Evolutionary conservation across 768 basidiomycete genomes (phyloP).

Genomic region (Mycena pura): DNA sequence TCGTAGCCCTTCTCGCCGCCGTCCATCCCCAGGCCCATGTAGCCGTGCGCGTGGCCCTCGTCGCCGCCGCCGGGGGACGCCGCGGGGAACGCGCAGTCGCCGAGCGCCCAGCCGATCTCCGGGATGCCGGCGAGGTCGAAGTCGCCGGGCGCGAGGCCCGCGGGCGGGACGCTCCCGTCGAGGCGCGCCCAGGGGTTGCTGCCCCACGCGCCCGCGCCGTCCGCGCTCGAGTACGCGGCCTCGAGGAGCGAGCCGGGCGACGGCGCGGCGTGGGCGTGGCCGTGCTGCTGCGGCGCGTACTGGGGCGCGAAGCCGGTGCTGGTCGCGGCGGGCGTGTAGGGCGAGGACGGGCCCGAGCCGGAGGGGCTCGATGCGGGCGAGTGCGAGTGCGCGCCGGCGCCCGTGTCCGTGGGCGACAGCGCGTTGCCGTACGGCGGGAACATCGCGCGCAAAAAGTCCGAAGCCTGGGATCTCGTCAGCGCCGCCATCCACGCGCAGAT

Average conservation of each 20-base stretch:
- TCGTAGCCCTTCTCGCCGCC: background rate
- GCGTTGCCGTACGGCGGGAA: no score
- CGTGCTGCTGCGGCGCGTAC: background rate
- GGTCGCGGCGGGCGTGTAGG: slow-evolving; percentile 15
- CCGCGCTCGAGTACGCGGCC: no score
- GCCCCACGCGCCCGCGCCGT: no score
- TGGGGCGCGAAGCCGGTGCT: background rate
- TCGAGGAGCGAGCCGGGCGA: background rate
- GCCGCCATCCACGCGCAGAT: slow-evolving; percentile 11
- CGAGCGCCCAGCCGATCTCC: no score
- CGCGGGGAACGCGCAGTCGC: no score
- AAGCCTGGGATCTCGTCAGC: slow-evolving; percentile 42
- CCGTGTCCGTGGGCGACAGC: background rate
- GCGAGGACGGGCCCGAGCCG: slow-evolving; percentile 21
- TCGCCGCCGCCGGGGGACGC: background rate
- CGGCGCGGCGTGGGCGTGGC: background rate
- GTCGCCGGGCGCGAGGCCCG: no score
- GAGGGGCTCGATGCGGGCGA: slow-evolving; percentile 18
- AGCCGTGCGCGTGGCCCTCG: background rate
- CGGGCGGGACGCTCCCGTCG: no score
- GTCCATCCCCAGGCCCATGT: background rate
- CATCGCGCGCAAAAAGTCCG: slow-evolving; percentile 59
- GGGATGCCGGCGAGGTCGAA: no score
- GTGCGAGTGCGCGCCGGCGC: background rate
- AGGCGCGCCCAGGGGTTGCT: no score